Evolutionary conservation across 441 rosid species (phyloP).

Genomic region (Sinapis alba): DNA sequence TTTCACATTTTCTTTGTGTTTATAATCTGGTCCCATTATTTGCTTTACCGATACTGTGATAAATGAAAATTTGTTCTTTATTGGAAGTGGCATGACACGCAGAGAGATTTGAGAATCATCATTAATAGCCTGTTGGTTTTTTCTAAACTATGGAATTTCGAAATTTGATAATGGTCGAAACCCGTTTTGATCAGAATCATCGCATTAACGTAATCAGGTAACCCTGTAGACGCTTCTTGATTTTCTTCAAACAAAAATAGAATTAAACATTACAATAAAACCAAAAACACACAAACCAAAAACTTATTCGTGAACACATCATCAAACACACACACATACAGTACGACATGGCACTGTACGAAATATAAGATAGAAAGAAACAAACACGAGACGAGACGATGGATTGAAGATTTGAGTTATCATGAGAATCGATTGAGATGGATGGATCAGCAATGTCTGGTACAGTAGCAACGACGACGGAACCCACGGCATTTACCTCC

Average conservation of each 20-base stretch:
- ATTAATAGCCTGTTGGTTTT: neutral
- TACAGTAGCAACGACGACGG: conserved; percentile 50
- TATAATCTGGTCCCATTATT: neutral
- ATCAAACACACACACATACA: conserved; percentile 6
- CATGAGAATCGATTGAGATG: neutral
- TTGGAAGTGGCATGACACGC: neutral
- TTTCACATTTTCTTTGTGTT: neutral
- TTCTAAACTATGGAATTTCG: neutral
- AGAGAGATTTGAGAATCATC: neutral
- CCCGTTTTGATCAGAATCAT: neutral
- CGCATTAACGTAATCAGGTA: neutral
- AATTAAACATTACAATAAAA: neutral
- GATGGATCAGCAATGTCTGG: conserved; percentile 34
- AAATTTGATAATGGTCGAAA: neutral
- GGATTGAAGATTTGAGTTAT: neutral
- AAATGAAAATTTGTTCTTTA: neutral
- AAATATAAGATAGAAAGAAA: neutral
- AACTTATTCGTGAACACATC: conserved; percentile 26
- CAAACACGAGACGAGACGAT: neutral
- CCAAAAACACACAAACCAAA: conserved; percentile 13
- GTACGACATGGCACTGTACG: conserved; percentile 14
- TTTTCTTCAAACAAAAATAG: neutral
- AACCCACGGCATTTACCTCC: conserved; percentile 46
- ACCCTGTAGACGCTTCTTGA: neutral
- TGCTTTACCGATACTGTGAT: neutral